A percentile compares a stretch with the other conserved stretches of the same genome.
Evolutionary conservation across 2,329 filamentous ascomycete species (phyloP).

Genomic region (Metarhizium rileyi): DNA sequence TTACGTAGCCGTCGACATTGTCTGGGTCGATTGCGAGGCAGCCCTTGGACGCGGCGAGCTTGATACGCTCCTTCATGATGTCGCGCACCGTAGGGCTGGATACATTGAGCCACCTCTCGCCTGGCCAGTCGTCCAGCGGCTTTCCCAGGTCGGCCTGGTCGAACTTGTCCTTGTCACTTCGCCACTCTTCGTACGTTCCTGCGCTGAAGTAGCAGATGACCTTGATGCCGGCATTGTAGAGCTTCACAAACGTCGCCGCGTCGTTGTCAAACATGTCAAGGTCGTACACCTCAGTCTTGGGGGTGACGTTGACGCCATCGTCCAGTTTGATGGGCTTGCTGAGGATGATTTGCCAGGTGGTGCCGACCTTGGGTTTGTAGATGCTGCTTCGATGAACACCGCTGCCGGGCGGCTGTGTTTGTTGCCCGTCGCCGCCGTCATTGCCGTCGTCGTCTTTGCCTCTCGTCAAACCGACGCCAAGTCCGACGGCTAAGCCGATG

Average conservation of each 20-base stretch:
- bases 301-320: conserved; percentile 14
- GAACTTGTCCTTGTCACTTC: conserved; percentile 49
- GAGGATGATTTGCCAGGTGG: conserved; percentile 55
- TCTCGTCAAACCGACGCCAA: conserved; percentile 43
- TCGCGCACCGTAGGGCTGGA: conserved; percentile 39
- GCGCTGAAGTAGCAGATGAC: conserved; percentile 71
- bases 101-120: conserved; percentile 58
- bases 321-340: conserved; percentile 28
- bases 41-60: conserved; percentile 48
- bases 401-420: background rate
- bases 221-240: conserved; percentile 41
- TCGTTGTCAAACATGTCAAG: conserved; percentile 47
- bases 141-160: conserved; percentile 44
- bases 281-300: conserved; percentile 40
- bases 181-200: conserved; percentile 54
- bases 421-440: background rate
- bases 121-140: conserved; percentile 49
- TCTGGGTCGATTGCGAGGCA: conserved; percentile 64
- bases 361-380: conserved; percentile 24
- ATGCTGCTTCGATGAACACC: conserved; percentile 12
- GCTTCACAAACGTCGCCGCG: conserved; percentile 36
- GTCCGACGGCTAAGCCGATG: conserved; percentile 41
- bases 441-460: background rate
- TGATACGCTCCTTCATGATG: conserved; percentile 54
- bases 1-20: conserved; percentile 54